phyloP scores from a whole-genome alignment of 2,329 filamentous ascomycete species.

The Aspergillus ruber region DNA sequence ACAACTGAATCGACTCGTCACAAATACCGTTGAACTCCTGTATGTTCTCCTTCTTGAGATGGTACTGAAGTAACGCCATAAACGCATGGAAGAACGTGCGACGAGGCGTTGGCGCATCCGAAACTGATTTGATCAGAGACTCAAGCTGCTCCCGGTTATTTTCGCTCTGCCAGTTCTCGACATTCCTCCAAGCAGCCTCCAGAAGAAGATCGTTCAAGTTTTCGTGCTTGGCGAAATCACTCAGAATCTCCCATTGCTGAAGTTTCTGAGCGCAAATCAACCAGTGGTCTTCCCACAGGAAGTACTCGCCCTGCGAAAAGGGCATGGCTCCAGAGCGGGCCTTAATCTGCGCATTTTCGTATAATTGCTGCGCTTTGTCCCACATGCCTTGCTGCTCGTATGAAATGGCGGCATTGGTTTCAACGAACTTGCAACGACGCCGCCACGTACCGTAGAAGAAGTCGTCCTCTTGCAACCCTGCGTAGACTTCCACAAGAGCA shows the following conservation, averaged over 20 bases:
- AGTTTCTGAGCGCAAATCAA: constrained; percentile 94
- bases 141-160: constrained; percentile 86
- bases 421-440: constrained; percentile 87
- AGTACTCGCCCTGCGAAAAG: constrained; percentile 94
- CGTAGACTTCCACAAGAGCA: constrained; percentile 88
- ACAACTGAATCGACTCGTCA: constrained; percentile 94
- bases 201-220: constrained; percentile 95
- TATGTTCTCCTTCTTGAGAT: constrained; percentile 74
- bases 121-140: constrained; percentile 90
- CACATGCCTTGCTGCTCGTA: constrained; percentile 99
- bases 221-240: constrained; percentile 97
- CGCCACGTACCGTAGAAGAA: constrained; percentile 97
- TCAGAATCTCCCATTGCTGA: constrained; percentile 97
- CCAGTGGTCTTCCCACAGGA: constrained; percentile 99
- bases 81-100: constrained; percentile 98
- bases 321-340: constrained; percentile 92
- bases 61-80: constrained; percentile 90
- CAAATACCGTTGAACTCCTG: constrained; percentile 83
- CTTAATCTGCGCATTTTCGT: constrained; percentile 94
- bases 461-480: constrained; percentile 86
- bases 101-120: constrained; percentile 90
- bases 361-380: constrained; percentile 97
- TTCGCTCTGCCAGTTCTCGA: constrained; percentile 86
- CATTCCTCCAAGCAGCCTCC: constrained; percentile 91
- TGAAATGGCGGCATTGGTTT: constrained; percentile 92